A percentile compares a stretch with the other conserved stretches of the same genome.
Conservation (phyloP, 2,329 filamentous ascomycete species). For the Bertia moriformis region DNA sequence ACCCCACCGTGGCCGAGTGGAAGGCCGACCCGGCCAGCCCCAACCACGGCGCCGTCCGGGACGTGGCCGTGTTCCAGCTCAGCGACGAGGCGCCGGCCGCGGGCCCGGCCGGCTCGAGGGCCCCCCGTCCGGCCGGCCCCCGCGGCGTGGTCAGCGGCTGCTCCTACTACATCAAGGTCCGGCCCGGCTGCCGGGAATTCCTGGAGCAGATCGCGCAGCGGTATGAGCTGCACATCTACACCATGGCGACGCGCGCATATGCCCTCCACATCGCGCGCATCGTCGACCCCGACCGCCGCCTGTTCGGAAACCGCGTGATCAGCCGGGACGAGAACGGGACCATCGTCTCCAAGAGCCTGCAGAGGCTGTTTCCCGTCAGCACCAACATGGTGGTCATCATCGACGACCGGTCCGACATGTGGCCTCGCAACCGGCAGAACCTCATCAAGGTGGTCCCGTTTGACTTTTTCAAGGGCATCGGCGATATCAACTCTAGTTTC, state of each 20-base stretch:
- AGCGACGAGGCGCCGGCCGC: constrained; percentile 63
- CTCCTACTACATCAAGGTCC: constrained; percentile 97
- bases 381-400: constrained; percentile 99
- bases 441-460: constrained; percentile 90
- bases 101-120: too few relatives aligned
- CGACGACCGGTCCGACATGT: constrained; percentile 90
- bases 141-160: constrained; percentile 56
- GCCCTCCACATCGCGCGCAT: constrained; percentile 82
- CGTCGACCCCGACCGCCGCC: constrained; percentile 74
- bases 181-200: constrained; percentile 72
- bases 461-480: constrained; percentile 95
- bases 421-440: constrained; percentile 78
- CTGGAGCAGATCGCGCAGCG: constrained; percentile 62
- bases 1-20: constrained; percentile 93
- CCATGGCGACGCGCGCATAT: constrained; percentile 96
- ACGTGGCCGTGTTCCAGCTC: constrained; percentile 78
- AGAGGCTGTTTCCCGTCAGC: constrained; percentile 84
- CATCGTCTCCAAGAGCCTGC: constrained; percentile 76
- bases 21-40: constrained; percentile 75
- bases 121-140: too few relatives aligned
- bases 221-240: constrained; percentile 96
- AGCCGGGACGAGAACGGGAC: constrained; percentile 95
- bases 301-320: constrained; percentile 88
- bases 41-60: constrained; percentile 79
- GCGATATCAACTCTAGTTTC: constrained; percentile 98